Base-by-base conservation (phyloP, 73 alveolate species). In the Paramecium biaurelia region DNA sequence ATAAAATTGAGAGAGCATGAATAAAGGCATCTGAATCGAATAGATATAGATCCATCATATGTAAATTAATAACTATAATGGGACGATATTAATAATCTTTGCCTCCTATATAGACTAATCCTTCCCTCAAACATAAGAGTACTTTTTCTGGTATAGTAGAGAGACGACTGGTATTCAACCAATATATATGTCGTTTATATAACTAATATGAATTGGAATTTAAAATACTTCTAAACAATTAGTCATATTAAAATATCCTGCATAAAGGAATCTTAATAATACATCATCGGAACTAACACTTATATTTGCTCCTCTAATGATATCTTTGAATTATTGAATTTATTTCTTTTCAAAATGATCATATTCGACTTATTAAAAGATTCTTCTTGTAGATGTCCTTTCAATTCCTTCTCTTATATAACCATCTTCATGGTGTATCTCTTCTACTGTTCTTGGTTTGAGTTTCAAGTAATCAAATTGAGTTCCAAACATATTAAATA, bases 221-320 rank as follows among this genome's bases (percentile, higher is more conserved):
- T 1, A 72, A 34, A 72, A 72, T 35, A 72, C 86, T 34, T 79
- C 90, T 10, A 79, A 21, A 23, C 63, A 30, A 79, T 79, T 79
- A 20, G 90, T 79, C 72, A 41, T 45, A 47, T 79, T 79, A n/a
- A 79, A 79, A 79, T 79, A 79, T 42, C 90, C 90, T 42, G 90
- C 70, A 41, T 79, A 79, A 21, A 79, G 90, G 7, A 41, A 79
- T 47, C 90, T 79, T 45, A 79, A 79, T 9, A 79, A 6, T 9
- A 79, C 74, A 47, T 79, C 90, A 23, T 79, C 90, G 10, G 70
- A 18, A 14, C 42, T 79, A 9, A 79, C 74, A 41, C 63, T 43
- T 11, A 79, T 38, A 11, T 45, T 38, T 2, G 42, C 45, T 3
- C 47, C 45, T 79, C 90, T 79, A 8, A 79, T 23, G 21, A 79